These are phyloP conservation scores for Sordariomycetes sp. DNA, from an alignment of 2,329 filamentous ascomycete genomes.

Conservation along the genomic window DNA sequence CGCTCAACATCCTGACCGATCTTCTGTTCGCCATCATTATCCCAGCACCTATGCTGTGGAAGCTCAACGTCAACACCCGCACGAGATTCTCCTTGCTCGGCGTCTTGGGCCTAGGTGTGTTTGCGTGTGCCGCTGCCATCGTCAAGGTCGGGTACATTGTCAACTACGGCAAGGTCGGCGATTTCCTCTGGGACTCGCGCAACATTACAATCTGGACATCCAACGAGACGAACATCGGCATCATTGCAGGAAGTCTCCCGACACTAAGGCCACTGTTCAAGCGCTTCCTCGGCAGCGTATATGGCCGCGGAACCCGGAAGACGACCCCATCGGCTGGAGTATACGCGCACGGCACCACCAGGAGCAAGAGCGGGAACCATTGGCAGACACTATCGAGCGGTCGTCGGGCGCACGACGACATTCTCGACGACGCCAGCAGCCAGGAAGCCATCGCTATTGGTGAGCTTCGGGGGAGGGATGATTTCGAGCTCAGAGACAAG, in stretches of 20 bases:
- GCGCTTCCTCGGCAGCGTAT: constrained; percentile 17
- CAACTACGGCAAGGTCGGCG: constrained; percentile 26
- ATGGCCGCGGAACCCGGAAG: constrained; percentile 18
- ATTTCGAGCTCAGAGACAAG: constrained; percentile 15
- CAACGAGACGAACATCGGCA: constrained; percentile 24
- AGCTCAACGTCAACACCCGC: constrained; percentile 27
- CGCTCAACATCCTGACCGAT: constrained; percentile 25
- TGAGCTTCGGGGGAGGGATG: constrained; percentile 3
- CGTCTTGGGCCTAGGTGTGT: constrained; percentile 32
- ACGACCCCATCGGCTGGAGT: constrained; percentile 13
- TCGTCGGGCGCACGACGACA: constrained; percentile 7
- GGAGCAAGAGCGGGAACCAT: constrained; percentile 10
- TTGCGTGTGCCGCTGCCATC: constrained; percentile 31
- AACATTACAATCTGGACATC: constrained; percentile 39
- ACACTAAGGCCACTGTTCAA: constrained; percentile 23
- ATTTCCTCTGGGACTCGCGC: constrained; percentile 32
- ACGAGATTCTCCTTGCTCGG: constrained; percentile 28
- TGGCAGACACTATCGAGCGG: constrained; percentile 14
- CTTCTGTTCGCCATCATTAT: constrained; percentile 28
- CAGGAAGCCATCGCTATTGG: constrained; percentile 16
- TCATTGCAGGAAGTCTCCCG: constrained; percentile 25
- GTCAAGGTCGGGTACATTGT: constrained; percentile 28
- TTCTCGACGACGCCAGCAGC: constrained; percentile 15
- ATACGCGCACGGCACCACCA: constrained; percentile 14
- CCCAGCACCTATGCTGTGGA: constrained; percentile 26